Evolutionary conservation across 148 eudicot genomes (phyloP).

Genomic region (Amaranthus hypochondriacus): DNA sequence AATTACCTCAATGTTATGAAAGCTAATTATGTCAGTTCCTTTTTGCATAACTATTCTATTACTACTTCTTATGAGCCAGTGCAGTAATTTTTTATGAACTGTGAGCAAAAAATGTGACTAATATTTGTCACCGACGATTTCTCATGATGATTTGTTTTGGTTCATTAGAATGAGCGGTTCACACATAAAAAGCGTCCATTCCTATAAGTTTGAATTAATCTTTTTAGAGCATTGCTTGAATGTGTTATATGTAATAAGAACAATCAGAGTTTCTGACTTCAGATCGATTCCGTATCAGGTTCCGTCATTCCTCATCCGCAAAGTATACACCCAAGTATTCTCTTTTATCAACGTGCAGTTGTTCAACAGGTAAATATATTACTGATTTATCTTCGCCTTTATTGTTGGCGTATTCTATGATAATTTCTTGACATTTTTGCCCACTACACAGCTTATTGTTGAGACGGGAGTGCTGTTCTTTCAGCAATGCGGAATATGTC

Average conservation of each 20-base stretch:
- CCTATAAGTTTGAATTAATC: background rate
- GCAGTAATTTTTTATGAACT: too few species aligned
- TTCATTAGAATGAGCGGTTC: too few species aligned
- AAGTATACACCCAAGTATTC: constrained; percentile 78
- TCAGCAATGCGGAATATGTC: constrained; percentile 76
- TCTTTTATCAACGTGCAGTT: constrained; percentile 85
- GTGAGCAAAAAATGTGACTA: too few species aligned
- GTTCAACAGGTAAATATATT: constrained; percentile 71
- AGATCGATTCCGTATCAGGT: constrained; percentile 40
- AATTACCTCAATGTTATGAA: constrained; percentile 59
- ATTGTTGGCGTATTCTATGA: constrained; percentile 5
- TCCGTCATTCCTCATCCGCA: constrained; percentile 79
- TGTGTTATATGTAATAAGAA: background rate
- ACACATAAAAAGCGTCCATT: background rate
- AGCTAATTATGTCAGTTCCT: constrained; percentile 56
- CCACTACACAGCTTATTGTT: constrained; percentile 60
- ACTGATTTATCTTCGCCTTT: constrained; percentile 6
- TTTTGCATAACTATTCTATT: constrained; percentile 11
- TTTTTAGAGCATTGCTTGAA: background rate
- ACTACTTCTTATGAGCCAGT: background rate
- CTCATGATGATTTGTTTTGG: too few species aligned
- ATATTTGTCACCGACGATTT: too few species aligned
- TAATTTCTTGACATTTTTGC: constrained; percentile 16
- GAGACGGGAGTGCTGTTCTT: constrained; percentile 92
- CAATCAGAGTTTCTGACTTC: background rate